phyloP scores from a whole-genome alignment of 2,329 filamentous ascomycete species.

The Paracoccidioides lutzii region DNA sequence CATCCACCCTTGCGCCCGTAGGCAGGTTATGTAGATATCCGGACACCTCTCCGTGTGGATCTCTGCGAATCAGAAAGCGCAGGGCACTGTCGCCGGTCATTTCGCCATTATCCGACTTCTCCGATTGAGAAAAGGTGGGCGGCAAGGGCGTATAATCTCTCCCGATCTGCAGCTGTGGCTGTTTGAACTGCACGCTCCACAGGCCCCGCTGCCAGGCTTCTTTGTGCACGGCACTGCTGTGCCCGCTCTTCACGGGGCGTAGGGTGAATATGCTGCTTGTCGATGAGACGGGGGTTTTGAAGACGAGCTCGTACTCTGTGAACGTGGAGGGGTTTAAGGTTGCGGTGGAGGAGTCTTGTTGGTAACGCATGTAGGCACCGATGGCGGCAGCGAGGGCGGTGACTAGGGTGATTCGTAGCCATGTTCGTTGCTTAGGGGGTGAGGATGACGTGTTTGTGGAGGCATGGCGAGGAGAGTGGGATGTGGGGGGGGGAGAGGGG shows the following conservation, averaged over 20 bases:
- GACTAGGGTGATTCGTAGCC: slow-evolving; percentile 24
- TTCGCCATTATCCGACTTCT: slow-evolving; percentile 15
- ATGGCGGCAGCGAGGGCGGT: slow-evolving; percentile 24
- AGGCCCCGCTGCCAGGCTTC: slow-evolving; percentile 50
- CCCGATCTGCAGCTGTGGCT: slow-evolving; percentile 85
- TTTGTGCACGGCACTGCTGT: slow-evolving; percentile 28
- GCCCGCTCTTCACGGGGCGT: slow-evolving; percentile 19
- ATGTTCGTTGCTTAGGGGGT: slow-evolving; percentile 17
- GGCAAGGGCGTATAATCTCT: slow-evolving; percentile 84
- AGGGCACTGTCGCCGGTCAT: slow-evolving; percentile 33
- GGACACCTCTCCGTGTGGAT: slow-evolving; percentile 73
- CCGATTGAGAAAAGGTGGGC: slow-evolving; percentile 21
- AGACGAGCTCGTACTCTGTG: slow-evolving; percentile 30
- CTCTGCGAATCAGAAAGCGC: slow-evolving; percentile 64
- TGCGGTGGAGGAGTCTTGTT: slow-evolving; percentile 16
- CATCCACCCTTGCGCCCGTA: slow-evolving; percentile 52
- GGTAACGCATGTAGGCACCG: slow-evolving; percentile 23
- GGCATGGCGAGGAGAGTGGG: slow-evolving; percentile 13
- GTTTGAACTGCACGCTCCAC: slow-evolving; percentile 87
- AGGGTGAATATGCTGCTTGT: slow-evolving; percentile 36
- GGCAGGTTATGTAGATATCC: slow-evolving; percentile 58
- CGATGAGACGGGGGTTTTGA: slow-evolving; percentile 33
- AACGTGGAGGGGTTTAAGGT: slow-evolving; percentile 28
- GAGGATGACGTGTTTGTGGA: slow-evolving; percentile 13
- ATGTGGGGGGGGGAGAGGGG: not conserved